A percentile compares a stretch with the other conserved stretches of the same genome.
Evolutionary conservation across 2,329 filamentous ascomycete genomes (phyloP).

Genomic region (Aureobasidium pullulans): DNA sequence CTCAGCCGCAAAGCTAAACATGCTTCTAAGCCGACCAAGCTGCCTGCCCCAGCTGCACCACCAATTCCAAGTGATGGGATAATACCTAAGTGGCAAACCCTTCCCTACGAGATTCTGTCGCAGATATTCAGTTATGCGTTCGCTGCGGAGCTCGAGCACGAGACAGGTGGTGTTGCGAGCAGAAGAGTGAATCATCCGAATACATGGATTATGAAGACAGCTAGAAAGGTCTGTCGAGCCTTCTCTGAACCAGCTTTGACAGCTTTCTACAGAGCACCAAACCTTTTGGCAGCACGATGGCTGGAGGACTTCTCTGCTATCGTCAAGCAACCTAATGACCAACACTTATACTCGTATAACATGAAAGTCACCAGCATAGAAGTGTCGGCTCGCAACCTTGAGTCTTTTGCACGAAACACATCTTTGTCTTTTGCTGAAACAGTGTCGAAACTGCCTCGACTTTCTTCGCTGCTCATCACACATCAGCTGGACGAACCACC

Average conservation of each 20-base stretch:
- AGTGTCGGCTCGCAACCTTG: conserved; percentile 50
- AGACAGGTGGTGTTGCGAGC: conserved; percentile 4
- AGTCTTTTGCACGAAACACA: conserved; percentile 20
- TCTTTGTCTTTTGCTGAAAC: conserved; percentile 49
- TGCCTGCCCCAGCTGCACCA: conserved; percentile 9
- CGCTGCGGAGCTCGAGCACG: conserved; percentile 10
- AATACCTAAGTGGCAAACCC: conserved; percentile 27
- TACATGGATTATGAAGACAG: conserved; percentile 28
- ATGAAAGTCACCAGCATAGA: conserved; percentile 64
- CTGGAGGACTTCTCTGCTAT: conserved; percentile 27
- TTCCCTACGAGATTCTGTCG: conserved; percentile 28
- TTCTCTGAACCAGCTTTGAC: conserved; percentile 31
- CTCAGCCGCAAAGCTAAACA: conserved; percentile 19
- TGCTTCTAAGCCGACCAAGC: conserved; percentile 20
- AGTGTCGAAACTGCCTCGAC: conserved; percentile 56
- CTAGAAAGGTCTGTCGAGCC: conserved; percentile 26
- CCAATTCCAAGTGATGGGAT: conserved; percentile 25
- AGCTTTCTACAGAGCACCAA: conserved; percentile 28
- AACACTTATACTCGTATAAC: conserved; percentile 50
- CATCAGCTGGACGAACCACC: conserved; percentile 63
- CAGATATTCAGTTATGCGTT: conserved; percentile 29
- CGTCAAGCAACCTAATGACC: conserved; percentile 20
- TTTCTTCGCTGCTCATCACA: conserved; percentile 64
- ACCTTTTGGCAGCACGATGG: conserved; percentile 22
- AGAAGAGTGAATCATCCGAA: conserved; percentile 7